A percentile compares a stretch with the other conserved stretches of the same genome.
These are phyloP conservation scores for Naumovozyma castellii DNA, from an alignment of 805 yeast species.

Conservation along the genomic window DNA sequence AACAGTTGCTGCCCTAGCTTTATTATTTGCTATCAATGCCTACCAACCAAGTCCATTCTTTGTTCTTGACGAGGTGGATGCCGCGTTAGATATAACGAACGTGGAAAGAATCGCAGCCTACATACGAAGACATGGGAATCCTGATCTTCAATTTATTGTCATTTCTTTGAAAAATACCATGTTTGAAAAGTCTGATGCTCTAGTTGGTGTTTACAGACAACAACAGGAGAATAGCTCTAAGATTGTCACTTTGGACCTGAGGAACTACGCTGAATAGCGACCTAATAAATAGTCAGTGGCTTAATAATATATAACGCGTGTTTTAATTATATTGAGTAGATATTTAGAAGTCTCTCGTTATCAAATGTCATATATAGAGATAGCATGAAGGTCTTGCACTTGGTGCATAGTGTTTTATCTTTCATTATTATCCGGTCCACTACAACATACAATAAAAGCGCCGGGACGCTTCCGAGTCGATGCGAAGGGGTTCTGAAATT, in stretches of 20 bases:
- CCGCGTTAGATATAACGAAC: conserved; percentile 86
- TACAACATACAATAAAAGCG: too few species aligned
- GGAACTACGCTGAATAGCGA: conserved; percentile 41
- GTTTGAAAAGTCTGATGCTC: conserved; percentile 79
- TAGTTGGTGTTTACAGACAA: conserved; percentile 88
- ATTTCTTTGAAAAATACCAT: conserved; percentile 81
- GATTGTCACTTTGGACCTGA: conserved; percentile 64
- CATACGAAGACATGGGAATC: conserved; percentile 64
- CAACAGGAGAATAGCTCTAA: conserved; percentile 63
- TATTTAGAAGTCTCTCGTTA: too few species aligned
- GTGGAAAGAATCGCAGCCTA: conserved; percentile 82
- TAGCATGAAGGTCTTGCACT: too few species aligned
- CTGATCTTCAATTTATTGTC: conserved; percentile 81
- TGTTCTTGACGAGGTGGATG: conserved; percentile 95
- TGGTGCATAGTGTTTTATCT: too few species aligned
- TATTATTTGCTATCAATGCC: conserved; percentile 83
- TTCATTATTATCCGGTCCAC: too few species aligned
- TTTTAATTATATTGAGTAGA: too few species aligned
- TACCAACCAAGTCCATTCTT: conserved; percentile 92
- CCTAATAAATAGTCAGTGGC: too few species aligned
- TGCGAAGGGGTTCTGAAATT: background rate
- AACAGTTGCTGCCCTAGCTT: conserved; percentile 90
- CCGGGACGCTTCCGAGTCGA: too few species aligned
- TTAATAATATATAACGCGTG: background rate
- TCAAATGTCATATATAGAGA: too few species aligned